These are phyloP conservation scores for Geotrichum australiense DNA, from an alignment of 1,139 yeast genomes.

Conservation along the genomic window DNA sequence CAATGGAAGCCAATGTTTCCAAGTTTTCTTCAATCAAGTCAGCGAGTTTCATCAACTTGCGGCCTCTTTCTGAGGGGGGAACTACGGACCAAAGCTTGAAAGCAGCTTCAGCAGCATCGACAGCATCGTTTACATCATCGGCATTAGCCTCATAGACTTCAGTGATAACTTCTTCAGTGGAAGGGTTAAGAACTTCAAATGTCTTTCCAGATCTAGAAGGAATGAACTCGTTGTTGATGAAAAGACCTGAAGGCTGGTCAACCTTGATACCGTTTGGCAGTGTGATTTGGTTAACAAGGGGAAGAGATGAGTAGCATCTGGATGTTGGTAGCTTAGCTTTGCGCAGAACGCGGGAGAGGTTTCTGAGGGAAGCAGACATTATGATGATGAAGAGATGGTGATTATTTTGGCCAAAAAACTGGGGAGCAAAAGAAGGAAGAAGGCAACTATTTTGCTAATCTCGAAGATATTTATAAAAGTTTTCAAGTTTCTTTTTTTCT, in stretches of 20 bases:
- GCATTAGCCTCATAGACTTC: constrained; percentile 59
- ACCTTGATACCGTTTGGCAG: constrained; percentile 50
- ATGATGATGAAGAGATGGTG: too few species aligned
- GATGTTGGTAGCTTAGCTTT: too few species aligned
- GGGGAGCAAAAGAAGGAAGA: too few species aligned
- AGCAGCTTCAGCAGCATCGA: constrained; percentile 62
- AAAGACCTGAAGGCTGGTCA: constrained; percentile 70
- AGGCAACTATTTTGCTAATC: too few species aligned
- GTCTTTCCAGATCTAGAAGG: constrained; percentile 45
- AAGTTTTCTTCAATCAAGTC: constrained; percentile 45
- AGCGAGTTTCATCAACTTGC: constrained; percentile 45
- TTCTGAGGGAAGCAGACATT: too few species aligned
- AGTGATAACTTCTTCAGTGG: constrained; percentile 61
- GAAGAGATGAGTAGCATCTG: constrained; percentile 4
- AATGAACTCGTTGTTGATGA: constrained; percentile 67
- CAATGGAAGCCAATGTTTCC: constrained; percentile 48
- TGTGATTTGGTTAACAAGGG: constrained; percentile 29
- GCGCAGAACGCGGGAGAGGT: too few species aligned
- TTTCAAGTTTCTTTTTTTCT: too few species aligned
- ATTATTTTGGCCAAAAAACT: too few species aligned
- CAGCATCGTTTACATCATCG: constrained; percentile 72
- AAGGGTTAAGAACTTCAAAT: constrained; percentile 55
- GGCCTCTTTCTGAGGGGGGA: constrained; percentile 44
- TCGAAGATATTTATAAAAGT: too few species aligned
- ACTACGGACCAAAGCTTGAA: constrained; percentile 44